Percentiles rank a stretch among this genome's conserved stretches.
phyloP scores from a whole-genome alignment of 345 rosid species.

The Anastatica hierochuntica region DNA sequence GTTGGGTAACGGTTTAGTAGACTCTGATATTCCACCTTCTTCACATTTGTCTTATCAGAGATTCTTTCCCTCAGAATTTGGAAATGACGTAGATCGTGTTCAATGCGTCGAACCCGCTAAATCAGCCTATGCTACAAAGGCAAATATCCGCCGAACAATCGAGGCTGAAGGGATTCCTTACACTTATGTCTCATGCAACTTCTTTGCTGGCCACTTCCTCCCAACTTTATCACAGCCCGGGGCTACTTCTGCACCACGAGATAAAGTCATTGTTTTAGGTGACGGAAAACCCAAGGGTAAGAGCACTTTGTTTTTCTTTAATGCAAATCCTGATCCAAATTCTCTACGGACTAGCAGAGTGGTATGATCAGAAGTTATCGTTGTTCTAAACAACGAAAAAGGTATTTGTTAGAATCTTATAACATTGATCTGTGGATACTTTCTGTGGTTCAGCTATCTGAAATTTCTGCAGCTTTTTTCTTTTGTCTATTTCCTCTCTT shows the following conservation, averaged over 20 bases:
- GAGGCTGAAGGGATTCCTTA: constrained; percentile 43
- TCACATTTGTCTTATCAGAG: constrained; percentile 24
- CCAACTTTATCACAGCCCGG: constrained; percentile 35
- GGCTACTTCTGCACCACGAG: constrained; percentile 36
- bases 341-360: background rate
- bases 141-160: constrained; percentile 28
- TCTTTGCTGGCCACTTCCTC: constrained; percentile 39
- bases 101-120: constrained; percentile 43
- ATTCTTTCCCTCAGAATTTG: constrained; percentile 55
- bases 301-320: too few species aligned
- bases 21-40: background rate
- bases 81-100: constrained; percentile 44
- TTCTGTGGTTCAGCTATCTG: too few species aligned
- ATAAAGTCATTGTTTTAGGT: constrained; percentile 39
- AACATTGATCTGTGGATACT: background rate
- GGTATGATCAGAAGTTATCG: background rate
- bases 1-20: too few species aligned
- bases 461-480: too few species aligned
- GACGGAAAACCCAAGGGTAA: constrained; percentile 53
- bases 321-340: too few species aligned
- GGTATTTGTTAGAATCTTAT: background rate
- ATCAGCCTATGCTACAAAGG: constrained; percentile 31
- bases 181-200: constrained; percentile 38
- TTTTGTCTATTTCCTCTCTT: background rate
- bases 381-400: background rate